Evolutionary conservation across 169 alveolate genomes (phyloP), one percentile per base, ranked within the genome.

Genomic region (Eimeria necatrix): DNA sequence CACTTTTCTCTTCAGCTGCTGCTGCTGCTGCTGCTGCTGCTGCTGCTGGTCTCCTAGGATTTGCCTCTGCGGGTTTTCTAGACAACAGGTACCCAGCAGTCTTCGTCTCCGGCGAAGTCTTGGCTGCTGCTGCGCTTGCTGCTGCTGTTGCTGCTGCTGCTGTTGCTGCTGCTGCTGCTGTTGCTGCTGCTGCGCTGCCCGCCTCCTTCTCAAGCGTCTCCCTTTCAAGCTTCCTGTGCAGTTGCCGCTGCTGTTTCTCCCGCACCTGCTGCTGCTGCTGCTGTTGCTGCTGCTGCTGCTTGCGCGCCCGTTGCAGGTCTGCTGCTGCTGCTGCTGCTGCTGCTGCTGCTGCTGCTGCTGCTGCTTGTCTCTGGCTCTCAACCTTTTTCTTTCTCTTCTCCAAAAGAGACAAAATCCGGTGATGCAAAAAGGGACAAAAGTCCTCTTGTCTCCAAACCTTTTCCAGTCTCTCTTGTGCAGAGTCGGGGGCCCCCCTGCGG

Each of bases 1-100:
- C 48, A n/a, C 48, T 48, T 12, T 68, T 68, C 49, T n/a, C 78
- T 22, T 8, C 6, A 3, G 78, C n/a, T 4, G 78, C 78, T 68
- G 78, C 78, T 68, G 78, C 46, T 68, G 78, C 78, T 68, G 78
- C 78, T 68, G 78, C 48, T 68, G 41, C 12, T 68, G 78, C 78
- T 68, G 78, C 46, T n/a, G 41, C 46, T 4, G 6, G 49, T 68
- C 46, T 48, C 26, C 46, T 68, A 2, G n/a, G n/a, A n/a, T n/a
- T n/a, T 16, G 3, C 78, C 46, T 68, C 48, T 68, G 6, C 78
- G n/a, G 78, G n/a, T 48, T 68, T 10, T 16, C 2, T 16, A 32
- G 2, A 68, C 73, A 61, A n/a, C n/a, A n/a, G n/a, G n/a, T n/a
- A n/a, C n/a, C n/a, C n/a, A n/a, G n/a, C n/a, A n/a, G n/a, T n/a